A percentile compares a stretch with the other conserved stretches of the same genome.
Evolutionary conservation across 441 rosid genomes (phyloP).

Genomic region (Melastoma candidum): DNA sequence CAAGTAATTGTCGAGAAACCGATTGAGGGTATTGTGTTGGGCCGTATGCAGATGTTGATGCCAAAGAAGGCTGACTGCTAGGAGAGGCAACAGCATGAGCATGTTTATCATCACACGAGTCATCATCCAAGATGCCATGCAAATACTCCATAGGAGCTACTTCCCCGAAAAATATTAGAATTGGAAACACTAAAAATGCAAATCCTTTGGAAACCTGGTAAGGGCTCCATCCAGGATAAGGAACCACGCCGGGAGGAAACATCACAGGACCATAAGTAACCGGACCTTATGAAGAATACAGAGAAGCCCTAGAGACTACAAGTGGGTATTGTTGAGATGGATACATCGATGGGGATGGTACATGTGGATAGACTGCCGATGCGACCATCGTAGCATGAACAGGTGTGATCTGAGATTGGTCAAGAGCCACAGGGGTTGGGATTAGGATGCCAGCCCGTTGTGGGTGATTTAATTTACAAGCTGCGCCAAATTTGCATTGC

Average conservation of each 20-base stretch:
- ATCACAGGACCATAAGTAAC: conserved; percentile 78
- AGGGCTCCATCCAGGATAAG: conserved; percentile 80
- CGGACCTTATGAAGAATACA: conserved; percentile 69
- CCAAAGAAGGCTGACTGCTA: conserved; percentile 76
- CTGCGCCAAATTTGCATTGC: conserved; percentile 88
- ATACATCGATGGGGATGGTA: conserved; percentile 77
- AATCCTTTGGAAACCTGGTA: conserved; percentile 50
- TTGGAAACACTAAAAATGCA: not conserved
- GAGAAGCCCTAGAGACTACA: conserved; percentile 65
- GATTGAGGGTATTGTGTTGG: conserved; percentile 65
- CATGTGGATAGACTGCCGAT: conserved; percentile 40
- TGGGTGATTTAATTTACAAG: conserved; percentile 98
- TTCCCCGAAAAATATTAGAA: too few species aligned
- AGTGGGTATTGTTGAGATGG: conserved; percentile 61
- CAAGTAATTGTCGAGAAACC: conserved; percentile 41
- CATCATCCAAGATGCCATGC: conserved; percentile 43
- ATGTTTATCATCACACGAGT: too few species aligned
- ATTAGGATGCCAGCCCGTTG: conserved; percentile 58
- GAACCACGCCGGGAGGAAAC: conserved; percentile 67
- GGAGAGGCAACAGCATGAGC: conserved; percentile 56
- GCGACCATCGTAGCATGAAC: too few species aligned
- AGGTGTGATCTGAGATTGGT: conserved; percentile 29
- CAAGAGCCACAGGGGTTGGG: conserved; percentile 62
- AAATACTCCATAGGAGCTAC: not conserved
- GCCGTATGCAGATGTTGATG: conserved; percentile 69